Evolutionary conservation across 306 rosid species (phyloP).

Genomic region (Quercus bicolor): DNA sequence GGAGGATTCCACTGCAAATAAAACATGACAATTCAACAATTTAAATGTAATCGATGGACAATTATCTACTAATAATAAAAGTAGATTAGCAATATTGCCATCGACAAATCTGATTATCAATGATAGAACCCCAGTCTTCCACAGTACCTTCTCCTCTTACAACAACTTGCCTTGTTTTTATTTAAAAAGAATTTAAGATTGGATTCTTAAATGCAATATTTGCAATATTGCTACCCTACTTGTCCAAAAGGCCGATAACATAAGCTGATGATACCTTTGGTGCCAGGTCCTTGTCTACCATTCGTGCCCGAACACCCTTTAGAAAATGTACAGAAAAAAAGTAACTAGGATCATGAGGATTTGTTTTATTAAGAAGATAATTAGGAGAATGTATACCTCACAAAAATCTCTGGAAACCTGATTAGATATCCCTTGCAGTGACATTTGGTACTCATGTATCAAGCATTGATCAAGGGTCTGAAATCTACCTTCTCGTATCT

Average conservation of each 20-base stretch:
- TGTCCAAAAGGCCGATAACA: background rate
- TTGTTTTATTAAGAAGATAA: background rate
- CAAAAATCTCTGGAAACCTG: constrained; percentile 67
- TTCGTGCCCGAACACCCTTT: constrained; percentile 81
- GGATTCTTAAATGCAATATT: no score
- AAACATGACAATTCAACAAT: background rate
- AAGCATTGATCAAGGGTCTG: constrained; percentile 86
- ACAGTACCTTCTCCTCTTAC: no score
- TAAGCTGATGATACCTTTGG: constrained; percentile 62
- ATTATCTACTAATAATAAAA: background rate
- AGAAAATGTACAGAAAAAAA: constrained; percentile 17
- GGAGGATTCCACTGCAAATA: constrained; percentile 93
- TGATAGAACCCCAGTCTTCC: background rate
- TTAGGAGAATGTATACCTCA: constrained; percentile 50
- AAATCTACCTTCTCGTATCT: constrained; percentile 84
- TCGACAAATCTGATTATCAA: background rate
- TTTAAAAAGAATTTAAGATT: no score
- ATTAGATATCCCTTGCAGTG: constrained; percentile 57
- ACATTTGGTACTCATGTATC: constrained; percentile 78
- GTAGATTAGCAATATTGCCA: background rate
- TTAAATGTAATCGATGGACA: background rate
- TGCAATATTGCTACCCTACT: background rate
- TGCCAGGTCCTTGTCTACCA: constrained; percentile 74
- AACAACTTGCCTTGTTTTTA: no score
- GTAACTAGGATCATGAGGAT: background rate